Conservation (phyloP, 2,329 filamentous ascomycete genomes). For the Phyllosticta ampelicida region DNA sequence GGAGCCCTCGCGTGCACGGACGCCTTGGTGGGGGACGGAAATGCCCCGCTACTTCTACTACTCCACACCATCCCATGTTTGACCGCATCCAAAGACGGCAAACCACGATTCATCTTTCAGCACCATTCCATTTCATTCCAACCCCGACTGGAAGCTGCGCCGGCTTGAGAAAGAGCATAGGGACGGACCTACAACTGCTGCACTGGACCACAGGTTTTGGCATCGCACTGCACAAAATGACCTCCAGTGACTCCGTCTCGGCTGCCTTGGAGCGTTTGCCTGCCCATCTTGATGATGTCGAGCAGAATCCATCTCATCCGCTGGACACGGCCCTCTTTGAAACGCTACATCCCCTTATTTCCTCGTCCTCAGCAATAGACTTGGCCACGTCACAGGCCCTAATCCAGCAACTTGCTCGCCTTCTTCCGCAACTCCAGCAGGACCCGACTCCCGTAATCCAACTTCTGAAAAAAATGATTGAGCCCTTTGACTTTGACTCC, state of each 20-base stretch:
- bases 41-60: constrained; percentile 2
- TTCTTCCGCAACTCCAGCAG: constrained; percentile 45
- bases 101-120: background rate
- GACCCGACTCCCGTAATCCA: constrained; percentile 46
- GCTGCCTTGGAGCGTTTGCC: constrained; percentile 18
- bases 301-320: constrained; percentile 32
- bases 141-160: background rate
- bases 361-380: constrained; percentile 18
- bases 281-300: constrained; percentile 35
- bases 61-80: too few relatives aligned
- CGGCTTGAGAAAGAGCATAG: background rate
- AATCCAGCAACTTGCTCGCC: constrained; percentile 37
- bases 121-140: too few relatives aligned
- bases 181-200: background rate
- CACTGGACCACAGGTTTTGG: background rate
- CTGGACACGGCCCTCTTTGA: constrained; percentile 42
- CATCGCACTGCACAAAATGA: background rate
- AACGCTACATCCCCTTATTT: constrained; percentile 35
- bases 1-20: background rate
- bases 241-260: background rate
- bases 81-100: background rate
- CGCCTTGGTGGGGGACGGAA: constrained; percentile 4
- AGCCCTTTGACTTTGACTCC: constrained; percentile 31
- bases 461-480: constrained; percentile 40
- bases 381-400: constrained; percentile 20